Conservation (phyloP, 768 basidiomycete genomes). For the Phaeotremella skinneri region DNA sequence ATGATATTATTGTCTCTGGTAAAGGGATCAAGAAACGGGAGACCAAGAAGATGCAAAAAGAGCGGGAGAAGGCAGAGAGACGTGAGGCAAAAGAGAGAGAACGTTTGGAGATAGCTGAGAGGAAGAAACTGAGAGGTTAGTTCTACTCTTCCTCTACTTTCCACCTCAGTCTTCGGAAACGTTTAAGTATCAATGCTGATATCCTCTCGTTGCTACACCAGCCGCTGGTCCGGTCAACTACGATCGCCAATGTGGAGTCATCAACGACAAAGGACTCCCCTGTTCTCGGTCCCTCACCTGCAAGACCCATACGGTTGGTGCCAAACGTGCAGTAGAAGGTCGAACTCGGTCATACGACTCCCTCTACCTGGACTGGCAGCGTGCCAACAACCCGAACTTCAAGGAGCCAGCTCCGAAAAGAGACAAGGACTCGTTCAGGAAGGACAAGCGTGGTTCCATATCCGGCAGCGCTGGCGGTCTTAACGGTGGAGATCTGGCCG, state of each 20-base stretch:
- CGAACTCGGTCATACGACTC: conserved; percentile 81
- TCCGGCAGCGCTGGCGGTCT: conserved; percentile 1
- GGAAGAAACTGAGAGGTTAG: conserved; percentile 65
- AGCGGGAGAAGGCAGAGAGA: conserved; percentile 63
- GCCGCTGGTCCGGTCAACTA: conserved; percentile 70
- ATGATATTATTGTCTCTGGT: conserved; percentile 15
- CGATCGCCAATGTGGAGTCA: conserved; percentile 92
- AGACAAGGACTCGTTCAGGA: not conserved
- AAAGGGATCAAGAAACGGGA: conserved; percentile 48
- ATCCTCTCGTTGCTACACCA: conserved; percentile 9
- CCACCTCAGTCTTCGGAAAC: conserved; percentile 6
- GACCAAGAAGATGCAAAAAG: conserved; percentile 78
- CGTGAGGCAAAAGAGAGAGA: conserved; percentile 67
- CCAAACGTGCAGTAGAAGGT: conserved; percentile 85
- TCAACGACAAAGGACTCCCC: conserved; percentile 88
- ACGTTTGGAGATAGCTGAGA: conserved; percentile 56
- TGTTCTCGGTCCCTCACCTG: conserved; percentile 95
- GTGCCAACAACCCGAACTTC: conserved; percentile 47
- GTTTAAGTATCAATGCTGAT: conserved; percentile 2
- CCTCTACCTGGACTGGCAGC: conserved; percentile 78
- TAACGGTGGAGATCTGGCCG: not conserved
- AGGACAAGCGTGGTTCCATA: conserved; percentile 5
- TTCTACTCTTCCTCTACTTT: not conserved
- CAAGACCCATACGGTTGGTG: conserved; percentile 96
- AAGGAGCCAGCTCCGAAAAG: conserved; percentile 30